Evolutionary conservation across 768 basidiomycete genomes (phyloP).

Genomic region (Auriculariales sp.): DNA sequence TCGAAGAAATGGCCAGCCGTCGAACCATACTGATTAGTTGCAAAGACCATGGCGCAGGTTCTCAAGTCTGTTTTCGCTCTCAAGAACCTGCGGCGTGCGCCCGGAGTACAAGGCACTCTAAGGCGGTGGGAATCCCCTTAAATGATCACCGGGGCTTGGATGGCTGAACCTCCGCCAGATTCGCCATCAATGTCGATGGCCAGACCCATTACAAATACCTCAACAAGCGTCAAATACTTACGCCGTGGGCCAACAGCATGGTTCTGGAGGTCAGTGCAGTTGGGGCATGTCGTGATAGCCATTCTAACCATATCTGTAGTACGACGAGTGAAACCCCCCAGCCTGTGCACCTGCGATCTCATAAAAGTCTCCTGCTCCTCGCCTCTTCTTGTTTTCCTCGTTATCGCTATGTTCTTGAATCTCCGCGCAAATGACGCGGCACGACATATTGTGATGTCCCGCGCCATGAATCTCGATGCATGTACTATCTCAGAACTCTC

Average conservation of each 20-base stretch:
- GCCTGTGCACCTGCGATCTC: no score
- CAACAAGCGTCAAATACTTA: constrained; percentile 27
- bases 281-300: no score
- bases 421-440: no score
- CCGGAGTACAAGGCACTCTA: constrained; percentile 50
- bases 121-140: constrained; percentile 25
- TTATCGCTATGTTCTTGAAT: no score
- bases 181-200: constrained; percentile 22
- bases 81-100: constrained; percentile 46
- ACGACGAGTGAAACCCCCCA: no score
- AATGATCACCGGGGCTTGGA: constrained; percentile 25
- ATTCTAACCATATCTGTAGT: no score
- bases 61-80: constrained; percentile 49
- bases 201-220: constrained; percentile 44
- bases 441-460: no score
- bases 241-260: constrained; percentile 61
- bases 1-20: background rate
- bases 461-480: no score
- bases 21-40: background rate
- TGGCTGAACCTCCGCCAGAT: background rate
- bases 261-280: no score
- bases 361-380: no score
- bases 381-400: no score
- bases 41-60: constrained; percentile 42
- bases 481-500: no score